Evolutionary conservation across 2,329 filamentous ascomycete species (phyloP).

Genomic region (Fusarium domesticum): DNA sequence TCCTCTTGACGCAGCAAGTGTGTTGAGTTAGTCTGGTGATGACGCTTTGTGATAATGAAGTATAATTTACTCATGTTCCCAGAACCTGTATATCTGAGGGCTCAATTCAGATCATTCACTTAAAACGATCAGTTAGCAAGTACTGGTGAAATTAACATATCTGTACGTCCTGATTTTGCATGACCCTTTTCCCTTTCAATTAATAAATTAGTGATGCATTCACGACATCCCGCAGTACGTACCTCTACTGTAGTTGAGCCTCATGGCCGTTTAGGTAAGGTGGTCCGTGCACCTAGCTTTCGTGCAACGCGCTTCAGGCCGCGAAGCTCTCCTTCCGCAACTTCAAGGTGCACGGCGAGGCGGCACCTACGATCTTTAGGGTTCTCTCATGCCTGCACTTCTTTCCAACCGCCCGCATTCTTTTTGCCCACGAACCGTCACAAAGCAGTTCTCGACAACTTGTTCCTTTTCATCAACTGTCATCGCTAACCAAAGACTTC

Average conservation of each 20-base stretch:
- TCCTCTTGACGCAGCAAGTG: no score
- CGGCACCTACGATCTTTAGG: constrained; percentile 4
- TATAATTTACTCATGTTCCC: no score
- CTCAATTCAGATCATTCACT: no score
- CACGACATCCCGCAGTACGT: no score
- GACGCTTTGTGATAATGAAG: no score
- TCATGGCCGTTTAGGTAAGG: neutral
- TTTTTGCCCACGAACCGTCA: constrained; percentile 1
- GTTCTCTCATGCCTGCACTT: constrained; percentile 19
- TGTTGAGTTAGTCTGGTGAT: no score
- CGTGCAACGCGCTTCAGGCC: constrained; percentile 17
- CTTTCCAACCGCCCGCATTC: constrained; percentile 1
- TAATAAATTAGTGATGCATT: neutral
- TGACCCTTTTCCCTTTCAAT: neutral
- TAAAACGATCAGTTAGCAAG: no score
- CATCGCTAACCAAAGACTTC: neutral
- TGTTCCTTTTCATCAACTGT: neutral
- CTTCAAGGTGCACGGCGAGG: constrained; percentile 15
- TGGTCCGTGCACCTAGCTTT: constrained; percentile 22
- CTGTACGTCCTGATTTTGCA: neutral
- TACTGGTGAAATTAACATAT: no score
- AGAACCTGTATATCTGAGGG: no score
- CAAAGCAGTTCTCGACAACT: neutral
- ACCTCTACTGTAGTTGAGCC: constrained; percentile 3
- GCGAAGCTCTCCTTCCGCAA: constrained; percentile 18